Evolutionary conservation across 495 filamentous ascomycete species (phyloP).

Genomic region (Podospora australis): DNA sequence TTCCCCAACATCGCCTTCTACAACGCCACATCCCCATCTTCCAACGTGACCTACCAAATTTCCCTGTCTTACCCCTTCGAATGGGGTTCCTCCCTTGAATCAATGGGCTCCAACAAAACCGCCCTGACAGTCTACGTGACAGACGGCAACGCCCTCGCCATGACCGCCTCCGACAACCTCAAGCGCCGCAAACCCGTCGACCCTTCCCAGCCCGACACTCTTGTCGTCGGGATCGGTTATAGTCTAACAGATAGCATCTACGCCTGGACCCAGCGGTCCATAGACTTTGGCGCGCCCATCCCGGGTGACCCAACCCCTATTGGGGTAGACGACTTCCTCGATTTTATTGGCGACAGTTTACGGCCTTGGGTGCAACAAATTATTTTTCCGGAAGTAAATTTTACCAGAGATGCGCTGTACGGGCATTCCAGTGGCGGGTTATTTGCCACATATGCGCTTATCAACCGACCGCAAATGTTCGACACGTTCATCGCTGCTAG

Average conservation of each 20-base stretch:
- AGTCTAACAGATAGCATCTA: slow-evolving; percentile 14
- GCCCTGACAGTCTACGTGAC: slow-evolving; percentile 9
- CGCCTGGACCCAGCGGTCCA: slow-evolving; percentile 5
- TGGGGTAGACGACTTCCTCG: slow-evolving; percentile 10
- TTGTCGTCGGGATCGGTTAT: slow-evolving; percentile 20
- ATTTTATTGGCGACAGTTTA: slow-evolving; percentile 8
- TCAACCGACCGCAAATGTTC: slow-evolving; percentile 4
- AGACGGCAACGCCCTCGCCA: slow-evolving; percentile 18
- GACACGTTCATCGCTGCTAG: slow-evolving; percentile 14
- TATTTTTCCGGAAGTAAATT: slow-evolving; percentile 10
- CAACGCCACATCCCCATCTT: slow-evolving; percentile 9
- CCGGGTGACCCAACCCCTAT: slow-evolving; percentile 5
- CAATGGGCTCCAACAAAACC: slow-evolving; percentile 3
- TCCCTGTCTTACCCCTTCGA: slow-evolving; percentile 13
- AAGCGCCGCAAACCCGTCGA: slow-evolving; percentile 15
- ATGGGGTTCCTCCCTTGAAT: slow-evolving; percentile 4
- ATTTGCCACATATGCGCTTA: slow-evolving; percentile 11
- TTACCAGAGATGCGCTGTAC: slow-evolving; percentile 12
- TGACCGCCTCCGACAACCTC: slow-evolving; percentile 14
- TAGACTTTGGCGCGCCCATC: slow-evolving; percentile 11
- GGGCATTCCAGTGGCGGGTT: slow-evolving; percentile 13
- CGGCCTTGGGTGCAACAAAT: slow-evolving; percentile 13
- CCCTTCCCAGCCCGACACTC: slow-evolving; percentile 9
- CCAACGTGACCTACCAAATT: slow-evolving; percentile 12
- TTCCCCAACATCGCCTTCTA: slow-evolving; percentile 10